Base-by-base conservation (phyloP, 2,329 filamentous ascomycete genomes). In the Verticillium dahliae region DNA sequence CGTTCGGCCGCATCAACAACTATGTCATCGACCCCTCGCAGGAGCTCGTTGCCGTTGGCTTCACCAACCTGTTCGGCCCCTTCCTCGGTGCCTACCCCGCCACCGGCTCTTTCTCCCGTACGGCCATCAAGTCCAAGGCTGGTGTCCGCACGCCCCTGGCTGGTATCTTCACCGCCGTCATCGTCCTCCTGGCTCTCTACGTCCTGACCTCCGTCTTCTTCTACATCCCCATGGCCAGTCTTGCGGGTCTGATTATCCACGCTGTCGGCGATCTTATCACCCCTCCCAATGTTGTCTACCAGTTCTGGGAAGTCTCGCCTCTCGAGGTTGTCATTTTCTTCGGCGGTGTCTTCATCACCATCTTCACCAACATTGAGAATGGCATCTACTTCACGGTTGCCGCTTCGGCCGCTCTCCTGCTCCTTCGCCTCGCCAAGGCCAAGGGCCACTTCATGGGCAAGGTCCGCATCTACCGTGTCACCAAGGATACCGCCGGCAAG, bases 41-140 rank as follows among this genome's bases (percentile, higher is more conserved):
- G 68, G 90, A 94, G 70, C 78, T 93, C 39, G 87, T 93, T 34
- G 90, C 90, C 13, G 89, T 93, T 64, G 90, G 90, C 39, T 85
- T 91, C 3, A 86, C 85, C 37, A 94, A 94, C 67, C 74, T 93
- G 4, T 79, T 93, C 3, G 90, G 88, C 6, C 90, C 90, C 2
- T 92, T 93, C 74, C 75, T 92, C 1, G 90, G 90, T 4, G 77
- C 75, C 3, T 80, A 78, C 57, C 71, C 76, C 9, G 77, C 76
- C 64, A 78, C 76, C 0, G 76, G 76, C 2, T 82, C 80, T 0
- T 83, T 83, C 68, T 79, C 79, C 13, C 86, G 90, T 15, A 94
- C 91, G 1, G 91, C 91, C 45, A 92, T 95, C 71, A 90, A 94
- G 69, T 90, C 90, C 3, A 94, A 94, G 74, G 90, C 91, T 59